Evolutionary conservation across 2,329 filamentous ascomycete genomes (phyloP), one percentile per base, ranked within the genome.

Genomic region (Zalaria obscura): DNA sequence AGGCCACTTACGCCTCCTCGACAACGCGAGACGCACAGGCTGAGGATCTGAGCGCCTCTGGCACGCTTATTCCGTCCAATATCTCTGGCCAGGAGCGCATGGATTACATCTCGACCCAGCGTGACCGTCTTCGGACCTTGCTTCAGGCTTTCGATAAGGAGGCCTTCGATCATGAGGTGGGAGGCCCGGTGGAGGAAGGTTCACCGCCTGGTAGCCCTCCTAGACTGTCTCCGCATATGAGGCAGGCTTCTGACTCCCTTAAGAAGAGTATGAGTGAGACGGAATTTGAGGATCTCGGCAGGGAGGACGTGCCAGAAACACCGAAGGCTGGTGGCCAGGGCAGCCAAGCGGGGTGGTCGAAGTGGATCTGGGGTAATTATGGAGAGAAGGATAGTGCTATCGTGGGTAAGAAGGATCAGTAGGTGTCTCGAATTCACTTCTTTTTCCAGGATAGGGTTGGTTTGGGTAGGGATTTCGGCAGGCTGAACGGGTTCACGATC

Each of bases 231-330:
- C 29, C 29, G 29, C n/a, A 32, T 39, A 41, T 61, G 52, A 45
- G 35, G 4, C 38, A 36, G 5, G 36, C 27, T 29, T 18, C 31
- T 5, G 27, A 73, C 70, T 54, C 58, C 46, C 63, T 93, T 52
- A 80, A 76, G 52, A 89, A 89, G 65, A 89, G 83, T 55, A 78
- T 78, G 48, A 93, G 84, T 58, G 87, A 94, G 57, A 76, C 75
- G 18, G 89, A 93, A 52, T 95, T 95, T 55, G 87, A 93, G 44
- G 57, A 61, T 41, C 49, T 61, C 3, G 55, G 50, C 7, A 59
- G 58, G 36, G 58, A 61, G 45, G 44, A 55, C 9, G 57, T 61
- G 51, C 56, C 57, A 29, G 33, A 42, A 7, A 32, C 7, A 32
- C 7, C 29, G n/a, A 39, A 44, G 37, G 38, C 39, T 35, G 42